These are phyloP conservation scores for Dictyostelium intermedium DNA, from an alignment of 78 protist genomes.

Conservation along the genomic window DNA sequence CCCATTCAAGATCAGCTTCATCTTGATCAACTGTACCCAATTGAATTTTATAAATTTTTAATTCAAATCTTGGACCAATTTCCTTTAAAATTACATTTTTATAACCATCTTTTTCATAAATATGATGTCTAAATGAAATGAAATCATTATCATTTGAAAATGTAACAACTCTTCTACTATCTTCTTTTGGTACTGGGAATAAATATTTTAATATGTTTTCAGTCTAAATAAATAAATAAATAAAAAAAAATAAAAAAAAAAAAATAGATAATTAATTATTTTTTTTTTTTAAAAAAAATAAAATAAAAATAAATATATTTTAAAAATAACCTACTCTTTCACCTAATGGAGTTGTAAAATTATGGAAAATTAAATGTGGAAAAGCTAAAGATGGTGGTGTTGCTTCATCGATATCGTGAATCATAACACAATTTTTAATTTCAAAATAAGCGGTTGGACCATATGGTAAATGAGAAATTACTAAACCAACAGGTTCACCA, in stretches of 20 bases:
- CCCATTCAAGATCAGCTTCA: conserved; percentile 99
- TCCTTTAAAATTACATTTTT: conserved; percentile 91
- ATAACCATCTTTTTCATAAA: conserved; percentile 77
- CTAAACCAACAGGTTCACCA: conserved; percentile 98
- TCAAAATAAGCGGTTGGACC: conserved; percentile 99
- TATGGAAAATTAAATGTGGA: conserved; percentile 98
- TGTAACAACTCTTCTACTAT: conserved; percentile 92
- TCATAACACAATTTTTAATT: conserved; percentile 91
- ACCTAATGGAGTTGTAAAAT: conserved; percentile 94
- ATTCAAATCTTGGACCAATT: conserved; percentile 99
- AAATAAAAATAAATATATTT: background rate
- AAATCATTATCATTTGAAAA: conserved; percentile 95
- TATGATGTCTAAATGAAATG: conserved; percentile 97
- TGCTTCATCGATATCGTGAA: conserved; percentile 95
- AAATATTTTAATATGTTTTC: conserved; percentile 92
- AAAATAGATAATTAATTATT: background rate
- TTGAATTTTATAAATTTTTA: conserved; percentile 92
- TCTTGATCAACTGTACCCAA: conserved; percentile 96
- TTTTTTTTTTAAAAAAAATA: too few species aligned
- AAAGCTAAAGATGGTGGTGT: conserved; percentile 86
- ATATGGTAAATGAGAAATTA: conserved; percentile 98
- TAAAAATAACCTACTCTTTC: conserved; percentile 67
- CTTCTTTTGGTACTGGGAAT: conserved; percentile 98
- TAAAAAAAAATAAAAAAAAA: background rate
- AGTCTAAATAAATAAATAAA: conserved; percentile 47